These are phyloP conservation scores for Thraustotheca clavata DNA, from an alignment of 352 stramenopile genomes.

Conservation along the genomic window DNA sequence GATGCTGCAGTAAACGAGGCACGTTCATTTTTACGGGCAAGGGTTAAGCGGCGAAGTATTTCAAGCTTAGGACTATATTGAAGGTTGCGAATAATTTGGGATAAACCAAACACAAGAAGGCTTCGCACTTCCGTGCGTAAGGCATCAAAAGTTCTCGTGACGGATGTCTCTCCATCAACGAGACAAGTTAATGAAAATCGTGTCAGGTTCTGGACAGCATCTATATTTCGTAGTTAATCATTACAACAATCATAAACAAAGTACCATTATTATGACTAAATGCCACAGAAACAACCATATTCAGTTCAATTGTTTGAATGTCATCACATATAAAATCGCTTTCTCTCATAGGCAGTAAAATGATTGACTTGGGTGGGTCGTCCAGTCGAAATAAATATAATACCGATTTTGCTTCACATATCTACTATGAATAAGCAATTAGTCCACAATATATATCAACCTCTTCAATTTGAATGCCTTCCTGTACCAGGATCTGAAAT, in stretches of 20 bases:
- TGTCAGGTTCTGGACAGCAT: background rate
- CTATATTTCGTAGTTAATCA: background rate
- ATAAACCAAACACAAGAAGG: slow-evolving; percentile 13
- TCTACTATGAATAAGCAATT: too few species aligned
- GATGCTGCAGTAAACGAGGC: too few species aligned
- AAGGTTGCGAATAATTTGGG: slow-evolving; percentile 11
- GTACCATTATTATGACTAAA: background rate
- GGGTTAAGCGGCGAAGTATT: background rate
- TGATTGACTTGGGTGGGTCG: background rate
- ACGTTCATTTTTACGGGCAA: background rate
- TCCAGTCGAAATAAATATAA: slow-evolving; percentile 12
- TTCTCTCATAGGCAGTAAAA: background rate
- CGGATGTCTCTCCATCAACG: background rate
- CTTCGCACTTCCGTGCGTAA: slow-evolving; percentile 11
- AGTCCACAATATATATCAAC: too few species aligned
- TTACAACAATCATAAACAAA: background rate
- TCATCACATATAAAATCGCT: background rate
- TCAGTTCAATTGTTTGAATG: slow-evolving; percentile 5
- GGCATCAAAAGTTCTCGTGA: background rate
- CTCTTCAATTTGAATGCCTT: slow-evolving; percentile 15
- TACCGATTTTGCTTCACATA: background rate
- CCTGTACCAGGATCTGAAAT: background rate
- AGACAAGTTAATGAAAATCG: slow-evolving; percentile 10
- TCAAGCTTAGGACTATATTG: slow-evolving; percentile 2
- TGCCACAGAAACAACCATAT: background rate